Conservation (phyloP, 1,139 yeast genomes). For the Candida frijolesensis region DNA sequence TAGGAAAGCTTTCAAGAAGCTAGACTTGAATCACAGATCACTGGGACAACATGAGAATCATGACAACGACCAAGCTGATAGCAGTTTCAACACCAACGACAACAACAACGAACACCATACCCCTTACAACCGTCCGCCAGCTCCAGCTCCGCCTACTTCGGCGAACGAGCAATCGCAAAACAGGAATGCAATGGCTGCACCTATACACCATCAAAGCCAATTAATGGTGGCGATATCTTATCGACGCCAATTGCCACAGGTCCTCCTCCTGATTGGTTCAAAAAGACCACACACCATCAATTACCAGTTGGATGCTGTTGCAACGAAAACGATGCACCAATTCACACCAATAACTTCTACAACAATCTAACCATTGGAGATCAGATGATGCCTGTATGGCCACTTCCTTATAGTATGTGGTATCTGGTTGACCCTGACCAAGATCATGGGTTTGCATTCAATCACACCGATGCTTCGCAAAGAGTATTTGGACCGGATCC, state of each 20-base stretch:
- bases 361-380: slow-evolving; percentile 46
- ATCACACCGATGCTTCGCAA: slow-evolving; percentile 46
- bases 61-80: too few relatives aligned
- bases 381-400: slow-evolving; percentile 51
- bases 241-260: slow-evolving; percentile 26
- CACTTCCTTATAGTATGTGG: slow-evolving; percentile 51
- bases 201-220: slow-evolving; percentile 1
- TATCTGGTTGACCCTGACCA: slow-evolving; percentile 40
- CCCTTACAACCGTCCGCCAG: slow-evolving; percentile 12
- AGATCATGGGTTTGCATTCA: slow-evolving; percentile 44
- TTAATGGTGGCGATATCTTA: slow-evolving; percentile 13
- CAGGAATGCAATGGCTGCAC: not conserved
- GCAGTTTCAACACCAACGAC: too few relatives aligned
- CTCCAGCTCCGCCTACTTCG: slow-evolving; percentile 11
- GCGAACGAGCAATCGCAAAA: not conserved
- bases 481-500: slow-evolving; percentile 47
- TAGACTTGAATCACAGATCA: slow-evolving; percentile 18
- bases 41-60: not conserved
- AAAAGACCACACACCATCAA: slow-evolving; percentile 26
- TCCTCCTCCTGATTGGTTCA: slow-evolving; percentile 32
- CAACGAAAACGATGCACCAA: slow-evolving; percentile 23
- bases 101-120: not conserved
- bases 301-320: slow-evolving; percentile 33
- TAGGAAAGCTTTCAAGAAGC: slow-evolving; percentile 24
- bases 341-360: slow-evolving; percentile 50